Percentiles rank a stretch among this genome's conserved stretches.
phyloP scores from a whole-genome alignment of 495 filamentous ascomycete genomes.

The Pseudevernia furfuracea region DNA sequence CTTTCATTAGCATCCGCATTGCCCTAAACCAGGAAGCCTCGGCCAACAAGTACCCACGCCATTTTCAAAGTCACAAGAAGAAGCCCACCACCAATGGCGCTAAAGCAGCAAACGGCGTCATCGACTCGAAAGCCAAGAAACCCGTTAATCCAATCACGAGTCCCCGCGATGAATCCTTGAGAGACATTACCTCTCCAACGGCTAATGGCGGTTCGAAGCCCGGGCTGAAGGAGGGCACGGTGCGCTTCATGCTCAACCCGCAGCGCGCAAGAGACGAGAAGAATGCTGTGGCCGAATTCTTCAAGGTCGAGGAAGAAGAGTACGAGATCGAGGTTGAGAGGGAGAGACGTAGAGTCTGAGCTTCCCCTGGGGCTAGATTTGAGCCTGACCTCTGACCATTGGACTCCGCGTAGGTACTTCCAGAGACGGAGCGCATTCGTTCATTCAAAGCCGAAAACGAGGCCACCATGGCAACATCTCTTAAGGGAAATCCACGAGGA shows the following conservation, averaged over 20 bases:
- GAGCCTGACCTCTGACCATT: conserved; percentile 1
- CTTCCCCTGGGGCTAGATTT: background rate
- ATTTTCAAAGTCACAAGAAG: conserved; percentile 31
- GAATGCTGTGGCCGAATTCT: conserved; percentile 56
- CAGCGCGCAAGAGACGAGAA: conserved; percentile 66
- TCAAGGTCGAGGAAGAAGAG: conserved; percentile 72
- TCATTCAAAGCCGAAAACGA: background rate
- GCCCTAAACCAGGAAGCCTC: conserved; percentile 70
- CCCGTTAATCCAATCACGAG: conserved; percentile 16
- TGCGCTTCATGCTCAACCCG: conserved; percentile 85
- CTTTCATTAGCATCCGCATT: conserved; percentile 77
- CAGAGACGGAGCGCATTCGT: background rate
- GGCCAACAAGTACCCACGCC: conserved; percentile 45
- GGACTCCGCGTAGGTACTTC: background rate
- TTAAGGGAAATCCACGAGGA: background rate
- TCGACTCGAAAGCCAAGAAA: conserved; percentile 11
- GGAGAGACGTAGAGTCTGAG: conserved; percentile 15
- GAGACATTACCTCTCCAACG: conserved; percentile 28
- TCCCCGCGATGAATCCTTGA: conserved; percentile 24
- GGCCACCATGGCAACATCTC: background rate
- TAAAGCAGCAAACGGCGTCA: conserved; percentile 16
- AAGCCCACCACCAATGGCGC: conserved; percentile 26
- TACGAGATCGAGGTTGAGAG: conserved; percentile 52
- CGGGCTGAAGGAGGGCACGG: conserved; percentile 61
- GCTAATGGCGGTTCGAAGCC: conserved; percentile 41